These are phyloP conservation scores for Cladophialophora yegresii DNA, from an alignment of 2,329 filamentous ascomycete genomes.

Conservation along the genomic window DNA sequence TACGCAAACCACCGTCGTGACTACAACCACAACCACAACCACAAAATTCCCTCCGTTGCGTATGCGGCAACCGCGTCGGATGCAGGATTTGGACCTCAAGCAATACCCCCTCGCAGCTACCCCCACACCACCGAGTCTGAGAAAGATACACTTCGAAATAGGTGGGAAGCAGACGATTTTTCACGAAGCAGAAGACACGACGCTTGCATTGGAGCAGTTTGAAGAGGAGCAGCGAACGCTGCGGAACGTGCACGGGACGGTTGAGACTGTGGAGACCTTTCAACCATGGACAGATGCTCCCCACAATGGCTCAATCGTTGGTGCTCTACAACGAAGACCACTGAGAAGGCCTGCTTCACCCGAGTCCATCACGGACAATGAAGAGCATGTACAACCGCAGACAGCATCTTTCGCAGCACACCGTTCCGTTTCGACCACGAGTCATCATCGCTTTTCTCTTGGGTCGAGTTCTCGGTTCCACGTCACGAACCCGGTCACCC, in stretches of 20 bases:
- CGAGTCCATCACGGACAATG: slow-evolving; percentile 35
- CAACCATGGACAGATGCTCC: slow-evolving; percentile 16
- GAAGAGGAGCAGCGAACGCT: slow-evolving; percentile 33
- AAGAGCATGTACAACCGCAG: slow-evolving; percentile 18
- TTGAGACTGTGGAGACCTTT: slow-evolving; percentile 31
- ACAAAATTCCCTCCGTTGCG: slow-evolving; percentile 79
- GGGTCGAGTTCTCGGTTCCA: slow-evolving; percentile 29
- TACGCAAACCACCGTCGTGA: slow-evolving; percentile 70
- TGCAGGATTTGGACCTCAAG: slow-evolving; percentile 76
- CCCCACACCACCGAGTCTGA: slow-evolving; percentile 76
- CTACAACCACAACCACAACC: slow-evolving; percentile 88
- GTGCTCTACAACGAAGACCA: slow-evolving; percentile 9
- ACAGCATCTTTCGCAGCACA: slow-evolving; percentile 1
- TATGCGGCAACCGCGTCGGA: slow-evolving; percentile 70
- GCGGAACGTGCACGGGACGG: slow-evolving; percentile 27
- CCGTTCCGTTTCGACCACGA: slow-evolving; percentile 3
- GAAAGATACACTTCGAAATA: slow-evolving; percentile 73
- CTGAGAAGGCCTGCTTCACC: slow-evolving; percentile 35
- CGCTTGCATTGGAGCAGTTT: slow-evolving; percentile 50
- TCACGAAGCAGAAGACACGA: slow-evolving; percentile 61
- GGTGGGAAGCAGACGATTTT: slow-evolving; percentile 64
- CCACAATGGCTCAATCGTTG: slow-evolving; percentile 10
- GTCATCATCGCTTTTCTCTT: neutral
- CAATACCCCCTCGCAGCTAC: slow-evolving; percentile 84
- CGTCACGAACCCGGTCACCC: slow-evolving; percentile 36